Conservation (phyloP, 1,284 basidiomycete genomes). For the Pseudomicrostroma phylloplanum region DNA sequence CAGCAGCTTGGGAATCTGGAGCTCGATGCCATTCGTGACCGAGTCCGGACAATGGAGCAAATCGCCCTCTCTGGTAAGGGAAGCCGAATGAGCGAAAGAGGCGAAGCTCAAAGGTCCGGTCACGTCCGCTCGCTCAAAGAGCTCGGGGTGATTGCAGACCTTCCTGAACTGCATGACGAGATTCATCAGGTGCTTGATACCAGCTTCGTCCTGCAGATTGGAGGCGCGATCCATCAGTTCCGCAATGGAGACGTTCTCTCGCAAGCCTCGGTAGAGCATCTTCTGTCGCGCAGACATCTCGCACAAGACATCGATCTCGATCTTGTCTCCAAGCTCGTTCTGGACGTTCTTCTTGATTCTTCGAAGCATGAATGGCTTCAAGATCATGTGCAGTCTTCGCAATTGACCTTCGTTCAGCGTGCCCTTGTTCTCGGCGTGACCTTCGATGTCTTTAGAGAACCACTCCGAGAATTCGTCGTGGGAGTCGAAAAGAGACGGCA, state of each 20-base stretch:
- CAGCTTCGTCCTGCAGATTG: constrained; percentile 77
- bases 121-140: constrained; percentile 96
- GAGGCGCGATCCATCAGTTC: constrained; percentile 90
- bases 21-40: constrained; percentile 76
- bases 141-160: constrained; percentile 97
- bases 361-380: constrained; percentile 98
- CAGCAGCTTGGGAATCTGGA: constrained; percentile 68
- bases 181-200: constrained; percentile 92
- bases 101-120: constrained; percentile 85
- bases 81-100: constrained; percentile 72
- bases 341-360: constrained; percentile 98
- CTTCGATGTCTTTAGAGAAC: constrained; percentile 99
- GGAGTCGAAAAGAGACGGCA: constrained; percentile 98
- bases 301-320: constrained; percentile 92
- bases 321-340: constrained; percentile 99
- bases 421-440: constrained; percentile 67
- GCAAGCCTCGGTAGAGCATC: constrained; percentile 80
- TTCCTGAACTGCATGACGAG: constrained; percentile 99
- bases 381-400: constrained; percentile 91
- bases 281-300: constrained; percentile 90
- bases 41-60: constrained; percentile 73
- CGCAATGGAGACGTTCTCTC: constrained; percentile 87
- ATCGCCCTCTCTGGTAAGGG: constrained; percentile 77
- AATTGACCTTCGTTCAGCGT: constrained; percentile 93
- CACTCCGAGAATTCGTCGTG: constrained; percentile 99